Base-by-base conservation (phyloP, 345 rosid genomes). In the Arabis hirsuta region DNA sequence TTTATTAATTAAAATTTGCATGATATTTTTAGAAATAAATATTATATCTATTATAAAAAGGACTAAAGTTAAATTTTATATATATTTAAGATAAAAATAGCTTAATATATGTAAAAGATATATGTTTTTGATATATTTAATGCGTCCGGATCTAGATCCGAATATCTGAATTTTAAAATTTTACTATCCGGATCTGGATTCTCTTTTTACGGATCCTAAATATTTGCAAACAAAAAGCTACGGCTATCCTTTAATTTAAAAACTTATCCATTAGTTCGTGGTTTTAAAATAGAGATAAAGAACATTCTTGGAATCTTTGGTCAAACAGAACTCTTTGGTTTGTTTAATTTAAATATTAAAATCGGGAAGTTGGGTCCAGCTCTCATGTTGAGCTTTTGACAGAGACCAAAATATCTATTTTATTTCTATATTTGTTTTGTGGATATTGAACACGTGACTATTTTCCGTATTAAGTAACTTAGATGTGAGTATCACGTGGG, bases 401-500 rank as follows among this genome's bases (percentile, higher is more conserved):
- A 36, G 41, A 26, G 71, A 62, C 54, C 74, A 76, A 69, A 41
- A 36, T 69, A 69, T 62, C 55, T 16, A 41, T 4, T 4, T 16
- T 29, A 27, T 54, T 48, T 64, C 16, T 41, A 27, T 2, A 48
- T 70, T 47, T 63, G 62, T 55, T 70, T 42, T 48, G 47, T 47
- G 75, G 76, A 70, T 70, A 63, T 56, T 2, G 1, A 76, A 55
- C 80, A 70, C 76, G 80, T 76, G 66, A 41, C 20, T 48, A 20
- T 7, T 76, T 70, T 62, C 47, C 61, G 22, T 5, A 63, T 19
- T 70, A 39, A 70, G 79, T 45, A 76, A 39, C 16, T 19, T 76
- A 54, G 65, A 12, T 69, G 53, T 13, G 24, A 61, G 9, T 62
- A 53, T 41, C 79, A 76, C 76, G 80, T 76, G 80, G 76, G 71